Base-by-base conservation (phyloP, 2,329 filamentous ascomycete species). In the Metarhizium robertsii region DNA sequence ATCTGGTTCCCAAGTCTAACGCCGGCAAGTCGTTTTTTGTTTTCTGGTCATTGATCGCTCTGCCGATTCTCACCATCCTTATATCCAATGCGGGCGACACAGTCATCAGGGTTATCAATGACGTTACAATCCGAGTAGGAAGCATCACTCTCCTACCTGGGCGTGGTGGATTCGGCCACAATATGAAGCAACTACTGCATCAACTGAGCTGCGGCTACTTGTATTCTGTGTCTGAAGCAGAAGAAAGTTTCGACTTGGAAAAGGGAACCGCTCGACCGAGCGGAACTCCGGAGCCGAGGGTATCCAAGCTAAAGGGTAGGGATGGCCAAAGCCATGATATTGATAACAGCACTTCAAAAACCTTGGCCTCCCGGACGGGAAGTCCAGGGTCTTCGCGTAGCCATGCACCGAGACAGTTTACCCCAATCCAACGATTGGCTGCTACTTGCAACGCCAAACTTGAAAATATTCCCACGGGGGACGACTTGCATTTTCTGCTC, bases 41-140 rank as follows among this genome's bases (percentile, higher is more conserved):
- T n/a, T 85, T 96, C 55, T 96, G 92, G 92, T 89, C 86, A 13
- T 69, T 96, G 1, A 79, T 96, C 29, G 90, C 91, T 0, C 77
- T 96, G 3, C 92, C 92, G 0, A 92, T 88, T 2, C 91, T 92
- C 79, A 95, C 92, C 0, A 85, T 95, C n/a, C 79, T 96, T 13
- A 88, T 95, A 59, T 87, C 84, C 8, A 88, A 92, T 61, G 87
- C 94, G 57, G 88, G 88, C 25, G 87, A 95, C 64, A 96, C 92
- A 0, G 80, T 96, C 20, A 85, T 96, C 49, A 83, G 80, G 61
- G 70, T 73, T 3, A 69, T 86, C 54, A 73, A 76, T 10, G 79
- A 85, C 54, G 66, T 73, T 3, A 85, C 81, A 0, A 71, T 85
- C 25, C 70, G 73, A 30, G 63, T 85, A 0, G 83, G 81, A 55